Evolutionary conservation across 192 early-diverging fungal genomes (phyloP).

Genomic region (Entomortierella beljakovae): DNA sequence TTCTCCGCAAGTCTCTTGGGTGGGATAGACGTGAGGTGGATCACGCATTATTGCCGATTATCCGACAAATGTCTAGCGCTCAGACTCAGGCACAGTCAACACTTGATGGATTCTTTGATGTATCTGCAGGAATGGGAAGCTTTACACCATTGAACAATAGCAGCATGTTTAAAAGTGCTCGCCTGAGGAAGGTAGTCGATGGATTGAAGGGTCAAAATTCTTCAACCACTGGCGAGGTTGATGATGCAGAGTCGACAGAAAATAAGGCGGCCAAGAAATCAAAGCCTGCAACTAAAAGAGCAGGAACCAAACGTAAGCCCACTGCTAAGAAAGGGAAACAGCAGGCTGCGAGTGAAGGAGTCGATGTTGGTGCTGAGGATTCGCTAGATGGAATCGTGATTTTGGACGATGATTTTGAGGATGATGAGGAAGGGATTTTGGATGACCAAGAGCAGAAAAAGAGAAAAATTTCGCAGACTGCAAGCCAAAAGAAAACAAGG

Average conservation of each 20-base stretch:
- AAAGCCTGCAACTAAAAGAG: background rate
- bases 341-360: background rate
- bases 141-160: conserved; percentile 20
- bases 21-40: conserved; percentile 79
- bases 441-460: conserved; percentile 19
- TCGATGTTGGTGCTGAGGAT: background rate
- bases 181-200: conserved; percentile 57
- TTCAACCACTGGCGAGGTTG: background rate
- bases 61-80: conserved; percentile 63
- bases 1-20: conserved; percentile 66
- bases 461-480: background rate
- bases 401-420: background rate
- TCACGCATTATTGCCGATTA: conserved; percentile 75
- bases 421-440: conserved; percentile 19
- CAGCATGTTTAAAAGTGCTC: conserved; percentile 53
- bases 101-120: conserved; percentile 54
- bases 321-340: background rate
- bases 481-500: background rate
- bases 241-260: background rate
- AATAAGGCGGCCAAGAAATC: background rate
- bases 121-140: conserved; percentile 25
- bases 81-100: conserved; percentile 47
- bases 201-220: conserved; percentile 38
- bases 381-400: background rate
- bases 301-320: conserved; percentile 10